A percentile compares a stretch with the other conserved stretches of the same genome.
Conservation (phyloP, 179 eudicot species). For the Dionaea muscipula region DNA sequence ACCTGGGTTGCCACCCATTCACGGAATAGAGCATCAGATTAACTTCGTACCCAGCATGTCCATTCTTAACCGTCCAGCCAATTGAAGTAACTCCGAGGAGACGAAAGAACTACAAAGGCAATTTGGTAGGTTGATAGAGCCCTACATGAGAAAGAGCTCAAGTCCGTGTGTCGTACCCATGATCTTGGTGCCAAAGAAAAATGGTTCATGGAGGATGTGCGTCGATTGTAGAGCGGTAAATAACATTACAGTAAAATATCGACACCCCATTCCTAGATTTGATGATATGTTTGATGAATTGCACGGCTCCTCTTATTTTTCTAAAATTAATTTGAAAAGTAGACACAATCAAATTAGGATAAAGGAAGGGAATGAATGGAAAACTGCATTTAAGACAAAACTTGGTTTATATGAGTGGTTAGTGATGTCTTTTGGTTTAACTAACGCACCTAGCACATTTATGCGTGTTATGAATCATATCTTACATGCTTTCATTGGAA, state of each 20-base stretch:
- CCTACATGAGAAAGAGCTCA: background rate
- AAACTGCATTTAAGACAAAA: background rate
- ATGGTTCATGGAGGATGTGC: constrained; percentile 8
- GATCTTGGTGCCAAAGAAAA: background rate
- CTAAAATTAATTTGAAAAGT: background rate
- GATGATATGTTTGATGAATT: constrained; percentile 2
- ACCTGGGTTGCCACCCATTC: no score
- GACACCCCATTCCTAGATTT: background rate
- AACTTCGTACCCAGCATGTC: background rate
- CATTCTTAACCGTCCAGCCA: background rate
- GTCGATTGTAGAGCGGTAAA: background rate
- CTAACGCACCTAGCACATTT: constrained; percentile 1
- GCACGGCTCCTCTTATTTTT: background rate
- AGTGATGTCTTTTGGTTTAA: background rate
- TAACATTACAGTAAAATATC: constrained; percentile 1
- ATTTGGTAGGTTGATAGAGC: background rate
- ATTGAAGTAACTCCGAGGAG: background rate
- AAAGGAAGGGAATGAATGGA: background rate
- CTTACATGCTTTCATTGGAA: background rate
- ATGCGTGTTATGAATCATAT: background rate
- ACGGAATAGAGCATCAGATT: constrained; percentile 8
- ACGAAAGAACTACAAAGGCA: constrained; percentile 1
- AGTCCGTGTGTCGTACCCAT: background rate
- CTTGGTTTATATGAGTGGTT: constrained; percentile 5
- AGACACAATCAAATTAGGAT: background rate